These are phyloP conservation scores for Solanum commersonii DNA, from an alignment of 257 asterid genomes.

Conservation along the genomic window DNA sequence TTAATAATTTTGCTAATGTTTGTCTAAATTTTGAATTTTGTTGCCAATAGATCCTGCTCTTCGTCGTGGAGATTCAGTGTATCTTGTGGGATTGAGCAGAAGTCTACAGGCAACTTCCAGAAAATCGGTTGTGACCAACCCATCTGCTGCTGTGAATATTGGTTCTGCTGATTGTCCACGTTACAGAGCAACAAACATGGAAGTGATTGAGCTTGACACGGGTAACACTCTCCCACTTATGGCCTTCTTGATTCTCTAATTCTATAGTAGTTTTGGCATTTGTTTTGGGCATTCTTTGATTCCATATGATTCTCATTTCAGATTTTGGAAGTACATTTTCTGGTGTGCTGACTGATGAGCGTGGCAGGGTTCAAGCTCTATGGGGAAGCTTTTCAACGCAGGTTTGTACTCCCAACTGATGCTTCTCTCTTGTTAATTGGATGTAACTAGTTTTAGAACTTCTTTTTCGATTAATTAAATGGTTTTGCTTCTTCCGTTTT, in stretches of 20 bases:
- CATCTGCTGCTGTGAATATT: slow-evolving; percentile 82
- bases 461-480: not conserved
- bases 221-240: slow-evolving; percentile 29
- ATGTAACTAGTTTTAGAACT: slow-evolving; percentile 1
- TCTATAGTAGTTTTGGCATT: not conserved
- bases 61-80: slow-evolving; percentile 96
- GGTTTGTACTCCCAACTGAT: slow-evolving; percentile 38
- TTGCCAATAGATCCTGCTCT: slow-evolving; percentile 68
- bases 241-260: not conserved
- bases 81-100: slow-evolving; percentile 87
- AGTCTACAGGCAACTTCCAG: slow-evolving; percentile 96
- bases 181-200: slow-evolving; percentile 96
- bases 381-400: slow-evolving; percentile 99
- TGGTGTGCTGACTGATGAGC: slow-evolving; percentile 94
- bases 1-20: not conserved
- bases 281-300: slow-evolving; percentile 4
- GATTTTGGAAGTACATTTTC: slow-evolving; percentile 95
- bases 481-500: not conserved
- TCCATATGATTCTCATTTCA: slow-evolving; percentile 21
- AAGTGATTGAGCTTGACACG: slow-evolving; percentile 93
- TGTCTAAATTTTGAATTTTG: not conserved
- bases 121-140: slow-evolving; percentile 90
- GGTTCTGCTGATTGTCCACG: slow-evolving; percentile 93
- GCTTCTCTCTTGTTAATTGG: not conserved
- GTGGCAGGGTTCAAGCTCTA: slow-evolving; percentile 86